These are phyloP conservation scores for Monosporozyma unispora DNA, from an alignment of 805 yeast genomes.

Conservation along the genomic window DNA sequence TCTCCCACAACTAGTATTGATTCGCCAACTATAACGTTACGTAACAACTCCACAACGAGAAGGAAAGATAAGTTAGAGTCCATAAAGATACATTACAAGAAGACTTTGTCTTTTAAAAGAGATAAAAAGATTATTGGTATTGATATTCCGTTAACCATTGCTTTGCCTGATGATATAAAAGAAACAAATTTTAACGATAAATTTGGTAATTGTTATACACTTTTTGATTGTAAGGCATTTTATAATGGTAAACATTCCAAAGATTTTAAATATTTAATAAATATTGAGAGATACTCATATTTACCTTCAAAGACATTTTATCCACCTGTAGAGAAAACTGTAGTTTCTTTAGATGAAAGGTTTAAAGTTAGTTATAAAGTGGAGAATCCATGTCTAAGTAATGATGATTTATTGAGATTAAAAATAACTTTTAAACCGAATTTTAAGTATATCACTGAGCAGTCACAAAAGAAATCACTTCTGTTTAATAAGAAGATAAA, in stretches of 20 bases:
- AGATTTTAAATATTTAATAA: slow-evolving; percentile 31
- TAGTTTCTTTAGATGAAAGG: slow-evolving; percentile 41
- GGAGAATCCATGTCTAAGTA: slow-evolving; percentile 50
- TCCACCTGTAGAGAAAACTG: slow-evolving; percentile 40
- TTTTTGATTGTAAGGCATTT: slow-evolving; percentile 30
- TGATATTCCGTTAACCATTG: slow-evolving; percentile 52
- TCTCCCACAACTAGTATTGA: neutral
- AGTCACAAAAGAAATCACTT: slow-evolving; percentile 7
- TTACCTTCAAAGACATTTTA: slow-evolving; percentile 38
- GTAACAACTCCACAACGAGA: neutral
- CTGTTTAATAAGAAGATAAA: slow-evolving; percentile 28
- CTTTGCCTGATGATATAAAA: slow-evolving; percentile 43
- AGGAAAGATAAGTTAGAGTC: slow-evolving; percentile 19
- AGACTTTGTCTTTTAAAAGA: slow-evolving; percentile 18
- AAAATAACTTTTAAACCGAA: slow-evolving; percentile 36
- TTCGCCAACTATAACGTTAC: neutral
- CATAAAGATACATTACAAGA: slow-evolving; percentile 26
- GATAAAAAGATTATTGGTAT: slow-evolving; percentile 35
- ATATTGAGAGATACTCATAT: slow-evolving; percentile 47
- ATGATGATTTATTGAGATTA: slow-evolving; percentile 40
- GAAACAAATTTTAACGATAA: slow-evolving; percentile 42
- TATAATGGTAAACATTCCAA: slow-evolving; percentile 11
- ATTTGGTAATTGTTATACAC: slow-evolving; percentile 42
- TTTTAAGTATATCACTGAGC: slow-evolving; percentile 6
- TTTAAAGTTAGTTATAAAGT: slow-evolving; percentile 38